These are phyloP conservation scores for Lepidium sativum DNA, from an alignment of 345 rosid species.

Conservation along the genomic window DNA sequence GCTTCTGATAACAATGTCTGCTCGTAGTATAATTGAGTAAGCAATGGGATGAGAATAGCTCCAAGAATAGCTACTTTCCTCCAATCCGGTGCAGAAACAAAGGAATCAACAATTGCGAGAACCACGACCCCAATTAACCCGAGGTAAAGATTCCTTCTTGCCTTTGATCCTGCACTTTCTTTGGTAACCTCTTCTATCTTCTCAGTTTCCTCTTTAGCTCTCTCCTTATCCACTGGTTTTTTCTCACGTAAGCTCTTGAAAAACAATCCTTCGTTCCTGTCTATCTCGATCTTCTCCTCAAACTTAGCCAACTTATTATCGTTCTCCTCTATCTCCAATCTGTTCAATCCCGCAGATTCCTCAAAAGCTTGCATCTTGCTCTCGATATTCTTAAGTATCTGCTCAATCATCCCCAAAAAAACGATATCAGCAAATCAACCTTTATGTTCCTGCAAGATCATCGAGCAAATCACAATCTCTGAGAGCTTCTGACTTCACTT, in stretches of 20 bases:
- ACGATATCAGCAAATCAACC: not conserved
- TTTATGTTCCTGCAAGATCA: slow-evolving; percentile 3
- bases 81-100: slow-evolving; percentile 66
- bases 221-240: slow-evolving; percentile 39
- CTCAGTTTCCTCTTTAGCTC: slow-evolving; percentile 52
- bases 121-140: slow-evolving; percentile 48
- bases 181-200: slow-evolving; percentile 42
- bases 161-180: slow-evolving; percentile 47
- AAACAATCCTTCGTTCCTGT: slow-evolving; percentile 77
- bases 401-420: slow-evolving; percentile 15
- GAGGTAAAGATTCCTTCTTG: slow-evolving; percentile 65
- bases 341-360: slow-evolving; percentile 62
- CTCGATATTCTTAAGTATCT: slow-evolving; percentile 85
- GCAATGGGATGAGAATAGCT: slow-evolving; percentile 65
- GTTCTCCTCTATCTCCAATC: slow-evolving; percentile 50
- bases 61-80: slow-evolving; percentile 77
- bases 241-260: slow-evolving; percentile 62
- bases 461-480: slow-evolving; percentile 6
- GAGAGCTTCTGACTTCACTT: not conserved
- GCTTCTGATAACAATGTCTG: slow-evolving; percentile 58
- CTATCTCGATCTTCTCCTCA: slow-evolving; percentile 61
- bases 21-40: slow-evolving; percentile 60
- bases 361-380: slow-evolving; percentile 80
- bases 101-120: slow-evolving; percentile 48
- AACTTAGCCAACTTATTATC: slow-evolving; percentile 59